Evolutionary conservation across 179 eudicot genomes (phyloP), one percentile per base, ranked within the genome.

Genomic region (Corrigiola litoralis): DNA sequence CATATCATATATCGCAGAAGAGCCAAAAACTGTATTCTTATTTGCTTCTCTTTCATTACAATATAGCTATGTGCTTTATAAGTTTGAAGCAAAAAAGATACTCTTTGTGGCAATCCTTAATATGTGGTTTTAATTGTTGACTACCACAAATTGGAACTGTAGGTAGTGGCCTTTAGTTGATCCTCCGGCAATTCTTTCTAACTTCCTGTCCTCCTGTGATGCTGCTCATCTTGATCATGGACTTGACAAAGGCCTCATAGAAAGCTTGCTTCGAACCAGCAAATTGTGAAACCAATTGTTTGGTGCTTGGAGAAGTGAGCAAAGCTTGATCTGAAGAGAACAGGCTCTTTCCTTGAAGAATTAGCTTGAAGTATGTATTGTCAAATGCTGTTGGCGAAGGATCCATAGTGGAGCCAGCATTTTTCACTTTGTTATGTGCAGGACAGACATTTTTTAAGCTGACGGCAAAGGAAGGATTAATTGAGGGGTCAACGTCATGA

Each of bases 171-270:
- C 34, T 52, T 75, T 66, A 84, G 27, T 81, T 87, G 55, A 82
- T 81, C 68, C 66, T 73, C 49, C 92, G 71, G 49, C 96, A 89
- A 50, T 87, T 51, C 66, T 65, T 75, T 66, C 98, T 56, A 21
- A 92, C 80, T 79, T 89, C 95, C 61, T 76, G 82, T 14, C 96
- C 96, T 63, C 90, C 95, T 21, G 70, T 67, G 60, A 87, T 60
- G 72, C 92, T 81, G 72, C 95, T 85, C 90, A 92, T 89, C 78
- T 85, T 92, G 79, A 92, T 84, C 98, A 89, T 89, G 45, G 96
- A 87, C 70, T 82, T 81, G n/a, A 71, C 84, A 75, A 89, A 89
- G n/a, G 88, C 96, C 28, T 81, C 67, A 48, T 71, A 65, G 59
- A 87, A 89, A 40, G 80, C 90, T 47, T 76, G 65, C 50, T 77